Percentiles rank a stretch among this genome's conserved stretches.
Evolutionary conservation across 2,329 filamentous ascomycete genomes (phyloP).

Genomic region (Neocatenulostroma microsporum): DNA sequence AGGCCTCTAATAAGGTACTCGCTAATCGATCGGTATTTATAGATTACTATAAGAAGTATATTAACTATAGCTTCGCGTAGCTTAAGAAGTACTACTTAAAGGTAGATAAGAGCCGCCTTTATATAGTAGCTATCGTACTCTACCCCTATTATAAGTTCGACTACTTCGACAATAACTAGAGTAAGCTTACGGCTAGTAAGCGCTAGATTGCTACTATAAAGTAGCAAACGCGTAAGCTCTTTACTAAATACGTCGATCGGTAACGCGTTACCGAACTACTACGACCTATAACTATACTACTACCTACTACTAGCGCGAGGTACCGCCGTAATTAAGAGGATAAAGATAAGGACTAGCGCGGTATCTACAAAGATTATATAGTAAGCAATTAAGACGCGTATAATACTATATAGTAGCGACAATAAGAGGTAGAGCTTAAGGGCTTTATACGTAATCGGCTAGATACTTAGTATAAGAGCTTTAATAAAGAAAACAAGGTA

Average conservation of each 20-base stretch:
- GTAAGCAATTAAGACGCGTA: not conserved
- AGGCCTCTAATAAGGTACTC: not conserved
- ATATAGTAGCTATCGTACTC: not conserved
- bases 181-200: not conserved
- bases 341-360: conserved; percentile 1
- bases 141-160: not conserved
- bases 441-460: too few species aligned
- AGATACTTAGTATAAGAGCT: not conserved
- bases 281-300: not conserved
- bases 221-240: not conserved
- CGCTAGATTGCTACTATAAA: not conserved
- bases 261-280: not conserved
- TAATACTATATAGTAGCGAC: not conserved
- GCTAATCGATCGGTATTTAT: not conserved
- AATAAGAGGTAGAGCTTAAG: not conserved
- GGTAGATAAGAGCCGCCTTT: not conserved
- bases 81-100: not conserved
- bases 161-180: conserved; percentile 1
- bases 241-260: not conserved
- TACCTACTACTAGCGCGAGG: not conserved
- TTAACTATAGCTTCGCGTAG: not conserved
- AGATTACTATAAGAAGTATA: not conserved
- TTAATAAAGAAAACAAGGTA: too few species aligned
- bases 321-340: too few species aligned
- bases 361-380: conserved; percentile 1